phyloP scores from a whole-genome alignment of 2,329 filamentous ascomycete genomes.

The Pyrenochaeta sp. region DNA sequence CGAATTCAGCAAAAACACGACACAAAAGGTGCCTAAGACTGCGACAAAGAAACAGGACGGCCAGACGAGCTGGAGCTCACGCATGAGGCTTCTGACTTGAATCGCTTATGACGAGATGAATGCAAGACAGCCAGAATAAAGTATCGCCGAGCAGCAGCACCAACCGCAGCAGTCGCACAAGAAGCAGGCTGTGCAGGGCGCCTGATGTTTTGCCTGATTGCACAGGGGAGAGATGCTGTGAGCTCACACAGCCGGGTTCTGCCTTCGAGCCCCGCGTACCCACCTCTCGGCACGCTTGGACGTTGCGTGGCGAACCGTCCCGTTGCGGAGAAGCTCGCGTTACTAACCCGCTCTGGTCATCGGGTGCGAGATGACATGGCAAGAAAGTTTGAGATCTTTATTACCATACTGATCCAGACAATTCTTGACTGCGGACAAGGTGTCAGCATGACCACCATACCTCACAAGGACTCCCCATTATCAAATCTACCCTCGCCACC shows the following conservation, averaged over 20 bases:
- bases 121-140: not conserved
- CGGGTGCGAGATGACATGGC: too few species aligned
- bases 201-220: not conserved
- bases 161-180: not conserved
- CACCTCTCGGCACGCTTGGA: not conserved
- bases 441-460: too few species aligned
- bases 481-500: too few species aligned
- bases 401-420: not conserved
- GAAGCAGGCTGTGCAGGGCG: not conserved
- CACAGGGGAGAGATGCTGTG: not conserved
- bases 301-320: not conserved
- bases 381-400: too few species aligned
- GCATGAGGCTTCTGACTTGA: not conserved
- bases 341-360: not conserved
- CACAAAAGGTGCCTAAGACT: not conserved
- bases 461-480: too few species aligned
- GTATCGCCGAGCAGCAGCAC: not conserved
- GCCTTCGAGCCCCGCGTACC: not conserved
- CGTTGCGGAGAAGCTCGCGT: conserved; percentile 1
- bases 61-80: not conserved
- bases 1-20: not conserved
- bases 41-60: conserved; percentile 1
- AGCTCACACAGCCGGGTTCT: not conserved
- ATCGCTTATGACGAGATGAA: not conserved
- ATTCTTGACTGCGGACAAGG: too few species aligned